Conservation (phyloP, 2,329 filamentous ascomycete species). For the Pezicula neosporulosa region DNA sequence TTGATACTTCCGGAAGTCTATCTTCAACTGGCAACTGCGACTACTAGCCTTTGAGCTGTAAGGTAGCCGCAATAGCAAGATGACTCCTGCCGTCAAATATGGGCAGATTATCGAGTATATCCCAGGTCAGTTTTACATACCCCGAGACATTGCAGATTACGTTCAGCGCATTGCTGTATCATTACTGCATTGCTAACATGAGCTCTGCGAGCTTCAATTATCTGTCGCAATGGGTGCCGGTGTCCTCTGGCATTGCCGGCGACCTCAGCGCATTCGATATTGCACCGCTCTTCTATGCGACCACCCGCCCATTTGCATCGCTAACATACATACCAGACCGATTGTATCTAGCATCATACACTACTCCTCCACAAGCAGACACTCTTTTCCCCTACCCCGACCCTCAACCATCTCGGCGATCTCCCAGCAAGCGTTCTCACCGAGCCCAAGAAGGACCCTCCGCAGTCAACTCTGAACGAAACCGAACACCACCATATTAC, state of each 20-base stretch:
- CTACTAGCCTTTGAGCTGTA: conserved; percentile 1
- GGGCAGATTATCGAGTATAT: conserved; percentile 96
- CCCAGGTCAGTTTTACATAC: conserved; percentile 60
- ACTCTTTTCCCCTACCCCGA: conserved; percentile 82
- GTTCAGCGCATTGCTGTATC: too few species aligned
- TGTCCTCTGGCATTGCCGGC: too few species aligned
- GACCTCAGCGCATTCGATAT: neutral
- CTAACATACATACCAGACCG: conserved; percentile 64
- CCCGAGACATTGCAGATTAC: neutral
- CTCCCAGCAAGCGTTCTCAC: conserved; percentile 73
- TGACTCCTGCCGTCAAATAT: conserved; percentile 49
- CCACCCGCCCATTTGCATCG: conserved; percentile 19
- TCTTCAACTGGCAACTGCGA: conserved; percentile 14
- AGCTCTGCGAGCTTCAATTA: too few species aligned
- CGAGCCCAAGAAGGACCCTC: conserved; percentile 58
- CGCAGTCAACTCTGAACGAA: conserved; percentile 38
- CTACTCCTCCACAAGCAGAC: conserved; percentile 72
- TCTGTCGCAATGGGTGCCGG: too few species aligned
- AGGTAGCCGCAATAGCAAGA: conserved; percentile 29
- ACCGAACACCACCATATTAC: conserved; percentile 75
- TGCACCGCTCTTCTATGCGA: neutral
- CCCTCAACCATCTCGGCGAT: conserved; percentile 48
- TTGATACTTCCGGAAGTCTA: neutral
- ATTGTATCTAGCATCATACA: conserved; percentile 90
- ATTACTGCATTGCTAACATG: too few species aligned